Base-by-base conservation (phyloP, 208 protist species). In the Leptomonas seymouri region DNA sequence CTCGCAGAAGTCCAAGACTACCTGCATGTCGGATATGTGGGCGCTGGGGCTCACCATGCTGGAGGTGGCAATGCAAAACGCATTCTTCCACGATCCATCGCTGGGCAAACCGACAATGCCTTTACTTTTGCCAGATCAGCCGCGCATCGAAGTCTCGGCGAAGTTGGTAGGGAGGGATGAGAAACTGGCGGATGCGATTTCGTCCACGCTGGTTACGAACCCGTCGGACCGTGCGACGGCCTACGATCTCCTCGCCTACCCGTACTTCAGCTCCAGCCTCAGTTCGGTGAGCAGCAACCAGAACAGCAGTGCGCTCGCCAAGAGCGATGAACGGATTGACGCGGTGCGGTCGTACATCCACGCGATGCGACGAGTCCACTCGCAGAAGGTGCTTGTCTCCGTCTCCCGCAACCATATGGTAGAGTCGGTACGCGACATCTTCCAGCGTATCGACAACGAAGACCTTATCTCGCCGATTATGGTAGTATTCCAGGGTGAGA, bases 401-500 rank as follows among this genome's bases (percentile, higher is more conserved):
- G 86, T 91, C 41, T 67, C 76, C 23, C 79, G 86, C 41, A 77
- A 78, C 56, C 73, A 77, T 39, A 92, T 92, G 86, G 80, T 89
- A 34, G 78, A 92, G 56, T 89, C 86, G n/a, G 56, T 92, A 25
- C 59, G 61, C 18, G 54, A 81, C 31, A 87, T 87, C 44, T 79
- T 92, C 25, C 54, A 63, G 53, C 62, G 69, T 49, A 53, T 91
- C 48, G 60, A 61, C 67, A 70, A 82, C 60, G 66, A 70, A 5
- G 75, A 89, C 59, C 45, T 89, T 8, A 48, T 87, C 27, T 63
- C 63, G 41, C 83, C 82, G 12, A 82, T 89, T 57, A 87, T 89
- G 78, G 82, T 88, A 8, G 86, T 92, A 27, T 92, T 89, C 42
- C 86, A 92, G 59, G 86, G 86, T 30, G 86, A 92, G 76, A 48